Evolutionary conservation across 2,329 filamentous ascomycete genomes (phyloP), one percentile per base, ranked within the genome.

Genomic region (Penicillium verrucosum): DNA sequence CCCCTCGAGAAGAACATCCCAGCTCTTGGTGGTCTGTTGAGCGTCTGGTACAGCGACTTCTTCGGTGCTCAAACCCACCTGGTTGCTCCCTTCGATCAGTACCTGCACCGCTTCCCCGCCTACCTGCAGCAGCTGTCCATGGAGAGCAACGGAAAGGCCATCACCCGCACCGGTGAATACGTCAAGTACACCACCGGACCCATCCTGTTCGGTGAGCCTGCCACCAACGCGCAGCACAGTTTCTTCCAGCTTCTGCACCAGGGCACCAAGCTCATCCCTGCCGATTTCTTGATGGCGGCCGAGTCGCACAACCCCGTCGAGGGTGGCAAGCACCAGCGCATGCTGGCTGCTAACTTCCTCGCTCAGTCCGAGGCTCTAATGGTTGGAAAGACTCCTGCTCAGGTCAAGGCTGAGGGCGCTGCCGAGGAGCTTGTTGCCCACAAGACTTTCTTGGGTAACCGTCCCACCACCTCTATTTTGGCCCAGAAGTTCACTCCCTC

Each of bases 231-330:
- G 43, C 94, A 99, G 82, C 94, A 99, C 85, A 97, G 94, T 60
- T 99, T 99, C 87, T 99, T 96, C 88, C 94, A 99, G 84, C 88
- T 99, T 46, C 87, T 99, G 58, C 94, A 99, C 83, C 94, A 99
- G 79, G 94, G 94, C 70, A 99, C 94, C 69, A 97, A 97, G 85
- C 87, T 99, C 71, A 97, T 99, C 73, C 94, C 94, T 16, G 89
- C 93, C 67, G 94, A 99, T 79, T 99, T 99, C 82, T 95, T 99
- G 80, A 82, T 99, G 68, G 94, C 94, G 38, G 92, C 91, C 63
- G 85, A 97, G 81, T 95, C 91, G 54, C 94, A 99, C 85, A 99
- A 99, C 85, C 92, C 93, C 53, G 87, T 96, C 62, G 86, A 91
- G 73, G 82, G 88, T 77, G 93, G 95, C 80, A 86, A 93, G 72